phyloP scores from a whole-genome alignment of 306 rosid species.

The Carpinus fangiana region DNA sequence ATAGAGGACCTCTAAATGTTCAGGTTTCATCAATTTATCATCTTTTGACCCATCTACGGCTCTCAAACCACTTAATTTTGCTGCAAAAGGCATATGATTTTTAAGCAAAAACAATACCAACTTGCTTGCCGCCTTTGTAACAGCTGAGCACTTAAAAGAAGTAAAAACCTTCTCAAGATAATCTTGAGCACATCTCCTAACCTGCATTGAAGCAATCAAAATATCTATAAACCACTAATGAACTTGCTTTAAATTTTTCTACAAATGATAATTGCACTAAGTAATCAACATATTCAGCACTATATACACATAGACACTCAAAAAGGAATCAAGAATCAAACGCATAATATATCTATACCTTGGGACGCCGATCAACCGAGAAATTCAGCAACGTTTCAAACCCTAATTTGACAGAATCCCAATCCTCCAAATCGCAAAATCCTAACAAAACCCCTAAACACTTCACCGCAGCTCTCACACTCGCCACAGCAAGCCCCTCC shows the following conservation, averaged over 20 bases:
- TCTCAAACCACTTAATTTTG: constrained; percentile 33
- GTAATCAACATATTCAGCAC: background rate
- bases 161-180: constrained; percentile 66
- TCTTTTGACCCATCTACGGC: constrained; percentile 43
- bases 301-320: background rate
- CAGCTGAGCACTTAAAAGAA: constrained; percentile 48
- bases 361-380: constrained; percentile 80
- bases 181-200: constrained; percentile 83
- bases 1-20: constrained; percentile 72
- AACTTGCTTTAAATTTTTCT: background rate
- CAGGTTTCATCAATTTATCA: constrained; percentile 35
- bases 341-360: constrained; percentile 38
- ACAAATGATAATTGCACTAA: background rate
- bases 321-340: background rate
- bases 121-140: constrained; percentile 74
- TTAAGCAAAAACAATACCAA: constrained; percentile 63
- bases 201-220: constrained; percentile 47
- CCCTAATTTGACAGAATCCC: constrained; percentile 71
- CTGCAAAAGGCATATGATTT: constrained; percentile 55
- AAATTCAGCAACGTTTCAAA: constrained; percentile 64
- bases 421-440: constrained; percentile 77
- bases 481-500: constrained; percentile 50
- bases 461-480: constrained; percentile 70
- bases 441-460: constrained; percentile 75
- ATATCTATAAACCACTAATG: background rate